Percentiles rank a stretch among this genome's conserved stretches.
Evolutionary conservation across 192 early-diverging fungal genomes (phyloP).

Genomic region (Mortierella alpina): DNA sequence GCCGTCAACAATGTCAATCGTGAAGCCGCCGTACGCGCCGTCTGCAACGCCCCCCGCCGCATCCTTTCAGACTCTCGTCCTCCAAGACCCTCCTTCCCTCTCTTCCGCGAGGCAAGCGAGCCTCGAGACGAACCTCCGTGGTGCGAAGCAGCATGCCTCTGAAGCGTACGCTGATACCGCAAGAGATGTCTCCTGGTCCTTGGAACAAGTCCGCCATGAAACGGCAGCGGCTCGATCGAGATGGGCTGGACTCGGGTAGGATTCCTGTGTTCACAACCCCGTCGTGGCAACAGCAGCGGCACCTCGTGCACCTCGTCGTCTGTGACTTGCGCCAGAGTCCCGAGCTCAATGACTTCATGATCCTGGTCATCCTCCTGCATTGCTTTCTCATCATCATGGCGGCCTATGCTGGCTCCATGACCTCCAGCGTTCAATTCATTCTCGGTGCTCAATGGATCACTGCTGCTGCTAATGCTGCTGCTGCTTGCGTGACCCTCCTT

Average conservation of each 20-base stretch:
- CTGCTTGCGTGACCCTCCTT: conserved; percentile 4
- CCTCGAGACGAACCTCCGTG: not conserved
- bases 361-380: not conserved
- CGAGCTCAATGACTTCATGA: conserved; percentile 7
- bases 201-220: conserved; percentile 41
- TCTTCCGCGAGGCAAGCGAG: not conserved
- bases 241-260: conserved; percentile 39
- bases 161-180: conserved; percentile 22
- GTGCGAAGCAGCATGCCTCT: not conserved
- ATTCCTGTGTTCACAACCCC: conserved; percentile 11
- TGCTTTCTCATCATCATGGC: not conserved
- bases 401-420: not conserved
- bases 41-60: not conserved
- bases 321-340: not conserved
- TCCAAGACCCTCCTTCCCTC: not conserved
- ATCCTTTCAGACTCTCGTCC: not conserved
- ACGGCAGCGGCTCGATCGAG: conserved; percentile 35
- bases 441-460: not conserved
- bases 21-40: not conserved
- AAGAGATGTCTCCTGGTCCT: conserved; percentile 17
- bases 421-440: not conserved
- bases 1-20: not conserved
- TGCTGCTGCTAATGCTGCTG: not conserved
- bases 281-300: not conserved
- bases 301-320: not conserved